phyloP scores from a whole-genome alignment of 805 yeast genomes.

The Metschnikowia chrysomelidarum region DNA sequence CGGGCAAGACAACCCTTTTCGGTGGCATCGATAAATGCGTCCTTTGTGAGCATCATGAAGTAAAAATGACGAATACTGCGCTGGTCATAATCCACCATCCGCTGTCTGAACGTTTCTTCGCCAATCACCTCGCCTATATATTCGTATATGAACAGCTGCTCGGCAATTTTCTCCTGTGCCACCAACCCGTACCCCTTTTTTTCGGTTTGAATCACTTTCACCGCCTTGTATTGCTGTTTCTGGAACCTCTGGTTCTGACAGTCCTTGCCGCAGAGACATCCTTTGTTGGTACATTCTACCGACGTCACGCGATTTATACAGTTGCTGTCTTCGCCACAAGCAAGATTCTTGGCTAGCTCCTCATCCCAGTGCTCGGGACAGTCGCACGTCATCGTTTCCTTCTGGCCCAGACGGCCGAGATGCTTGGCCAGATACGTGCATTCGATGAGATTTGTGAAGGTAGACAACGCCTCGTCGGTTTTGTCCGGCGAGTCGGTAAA shows the following conservation, averaged over 20 bases:
- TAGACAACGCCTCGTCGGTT: slow-evolving; percentile 64
- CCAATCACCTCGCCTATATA: slow-evolving; percentile 93
- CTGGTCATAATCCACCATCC: slow-evolving; percentile 73
- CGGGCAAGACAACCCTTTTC: slow-evolving; percentile 84
- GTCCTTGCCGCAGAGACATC: slow-evolving; percentile 66
- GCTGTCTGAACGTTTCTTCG: slow-evolving; percentile 65
- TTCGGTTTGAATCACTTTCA: slow-evolving; percentile 82
- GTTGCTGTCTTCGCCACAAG: slow-evolving; percentile 83
- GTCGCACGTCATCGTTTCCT: slow-evolving; percentile 88
- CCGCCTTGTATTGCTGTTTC: slow-evolving; percentile 62
- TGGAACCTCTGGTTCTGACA: slow-evolving; percentile 93
- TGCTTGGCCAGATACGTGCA: slow-evolving; percentile 62
- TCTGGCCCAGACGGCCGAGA: slow-evolving; percentile 71
- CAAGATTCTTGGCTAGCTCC: slow-evolving; percentile 41
- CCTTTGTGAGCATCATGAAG: slow-evolving; percentile 93
- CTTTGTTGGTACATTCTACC: slow-evolving; percentile 80
- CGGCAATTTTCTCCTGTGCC: slow-evolving; percentile 56
- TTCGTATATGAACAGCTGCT: slow-evolving; percentile 79
- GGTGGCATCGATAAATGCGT: slow-evolving; percentile 94
- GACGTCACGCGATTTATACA: slow-evolving; percentile 92
- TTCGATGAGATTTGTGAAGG: slow-evolving; percentile 54
- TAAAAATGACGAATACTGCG: slow-evolving; percentile 77
- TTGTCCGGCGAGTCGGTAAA: slow-evolving; percentile 48
- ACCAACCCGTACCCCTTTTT: slow-evolving; percentile 88
- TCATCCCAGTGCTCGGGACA: slow-evolving; percentile 57